Evolutionary conservation across 176 grass and related monocot genomes (phyloP).

Genomic region (Phyllostachys edulis): DNA sequence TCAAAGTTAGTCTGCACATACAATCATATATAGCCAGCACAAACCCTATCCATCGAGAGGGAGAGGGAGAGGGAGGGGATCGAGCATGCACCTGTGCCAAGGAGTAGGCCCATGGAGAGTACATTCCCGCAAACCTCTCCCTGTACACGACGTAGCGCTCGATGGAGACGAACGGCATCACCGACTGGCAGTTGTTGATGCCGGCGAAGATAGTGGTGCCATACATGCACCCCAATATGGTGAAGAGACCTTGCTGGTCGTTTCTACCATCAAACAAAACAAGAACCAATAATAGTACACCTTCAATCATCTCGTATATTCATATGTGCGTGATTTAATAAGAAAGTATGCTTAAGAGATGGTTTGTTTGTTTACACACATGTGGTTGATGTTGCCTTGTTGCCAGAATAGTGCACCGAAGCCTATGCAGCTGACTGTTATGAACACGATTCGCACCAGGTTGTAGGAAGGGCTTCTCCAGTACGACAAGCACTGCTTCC

Average conservation of each 20-base stretch:
- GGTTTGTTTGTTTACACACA: conserved; percentile 44
- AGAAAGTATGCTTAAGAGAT: not conserved
- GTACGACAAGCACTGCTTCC: conserved; percentile 78
- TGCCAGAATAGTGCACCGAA: conserved; percentile 57
- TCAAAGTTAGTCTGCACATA: not conserved
- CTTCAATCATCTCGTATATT: not conserved
- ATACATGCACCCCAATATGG: conserved; percentile 70
- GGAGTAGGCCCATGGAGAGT: conserved; percentile 81
- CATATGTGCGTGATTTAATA: not conserved
- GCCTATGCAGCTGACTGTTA: not conserved
- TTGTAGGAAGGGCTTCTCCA: conserved; percentile 90
- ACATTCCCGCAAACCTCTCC: conserved; percentile 88
- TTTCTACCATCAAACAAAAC: conserved; percentile 28
- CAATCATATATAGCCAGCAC: not conserved
- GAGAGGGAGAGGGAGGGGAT: too few relatives aligned
- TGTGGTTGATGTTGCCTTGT: conserved; percentile 46
- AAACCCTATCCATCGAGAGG: not conserved
- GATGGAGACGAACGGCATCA: conserved; percentile 57
- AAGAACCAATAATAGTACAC: not conserved
- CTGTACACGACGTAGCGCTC: conserved; percentile 67
- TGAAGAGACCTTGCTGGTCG: conserved; percentile 73
- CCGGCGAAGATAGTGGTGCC: conserved; percentile 45
- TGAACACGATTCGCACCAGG: conserved; percentile 53
- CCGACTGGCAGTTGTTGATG: conserved; percentile 52
- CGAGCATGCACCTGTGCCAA: conserved; percentile 42